Evolutionary conservation across 257 asterid genomes (phyloP).

Genomic region (Solanum rostratum): DNA sequence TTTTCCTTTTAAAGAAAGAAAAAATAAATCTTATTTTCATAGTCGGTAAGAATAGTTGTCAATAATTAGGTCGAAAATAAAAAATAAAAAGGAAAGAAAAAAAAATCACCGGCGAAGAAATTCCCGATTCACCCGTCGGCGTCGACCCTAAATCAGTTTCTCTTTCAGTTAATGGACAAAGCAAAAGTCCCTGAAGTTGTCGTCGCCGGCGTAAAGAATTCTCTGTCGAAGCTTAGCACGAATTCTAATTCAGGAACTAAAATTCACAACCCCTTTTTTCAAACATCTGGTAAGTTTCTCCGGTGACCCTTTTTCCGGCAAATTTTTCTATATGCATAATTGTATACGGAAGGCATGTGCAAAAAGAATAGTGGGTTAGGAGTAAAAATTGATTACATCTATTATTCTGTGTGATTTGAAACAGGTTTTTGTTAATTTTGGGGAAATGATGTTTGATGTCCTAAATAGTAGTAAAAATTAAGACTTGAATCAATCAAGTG

Average conservation of each 20-base stretch:
- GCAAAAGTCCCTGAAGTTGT: slow-evolving; percentile 21
- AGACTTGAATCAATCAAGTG: neutral
- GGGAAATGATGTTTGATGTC: neutral
- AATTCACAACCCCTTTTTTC: slow-evolving; percentile 5
- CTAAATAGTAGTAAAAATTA: neutral
- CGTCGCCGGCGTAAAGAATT: slow-evolving; percentile 1
- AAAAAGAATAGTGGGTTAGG: neutral
- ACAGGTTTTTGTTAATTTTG: neutral
- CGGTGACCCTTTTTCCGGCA: neutral
- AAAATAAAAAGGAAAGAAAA: neutral
- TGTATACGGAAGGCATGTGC: neutral
- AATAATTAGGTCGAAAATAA: neutral
- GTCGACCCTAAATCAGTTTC: neutral
- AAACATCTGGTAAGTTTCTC: slow-evolving; percentile 27
- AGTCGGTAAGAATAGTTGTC: neutral
- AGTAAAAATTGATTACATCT: neutral
- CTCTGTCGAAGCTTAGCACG: slow-evolving; percentile 28
- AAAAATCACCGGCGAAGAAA: neutral
- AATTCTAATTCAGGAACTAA: slow-evolving; percentile 11
- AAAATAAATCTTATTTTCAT: neutral
- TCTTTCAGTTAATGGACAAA: slow-evolving; percentile 47
- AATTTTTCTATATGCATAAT: neutral
- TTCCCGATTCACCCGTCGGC: neutral
- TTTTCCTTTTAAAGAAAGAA: no score
- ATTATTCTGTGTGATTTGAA: neutral